Evolutionary conservation across 306 rosid genomes (phyloP).

Genomic region (Begonia peltatifolia): DNA sequence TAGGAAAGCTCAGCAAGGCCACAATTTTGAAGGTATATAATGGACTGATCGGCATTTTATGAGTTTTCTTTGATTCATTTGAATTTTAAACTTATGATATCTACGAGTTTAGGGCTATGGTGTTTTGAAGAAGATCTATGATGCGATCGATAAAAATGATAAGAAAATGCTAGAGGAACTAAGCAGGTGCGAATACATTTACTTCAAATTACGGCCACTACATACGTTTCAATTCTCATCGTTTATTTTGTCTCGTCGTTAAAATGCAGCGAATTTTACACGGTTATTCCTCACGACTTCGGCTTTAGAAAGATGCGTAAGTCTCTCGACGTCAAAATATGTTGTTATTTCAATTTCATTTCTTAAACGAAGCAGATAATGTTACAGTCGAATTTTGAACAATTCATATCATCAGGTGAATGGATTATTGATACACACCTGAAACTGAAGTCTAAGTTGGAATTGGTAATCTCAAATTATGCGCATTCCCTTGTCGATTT

Average conservation of each 20-base stretch:
- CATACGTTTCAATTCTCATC: too few species aligned
- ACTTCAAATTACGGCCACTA: not conserved
- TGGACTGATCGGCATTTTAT: not conserved
- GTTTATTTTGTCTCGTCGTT: too few species aligned
- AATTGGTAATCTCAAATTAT: not conserved
- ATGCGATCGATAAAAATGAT: not conserved
- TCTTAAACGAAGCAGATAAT: not conserved
- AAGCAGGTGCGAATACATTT: not conserved
- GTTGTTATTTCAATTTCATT: not conserved
- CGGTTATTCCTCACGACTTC: constrained; percentile 5
- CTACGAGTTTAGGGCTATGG: not conserved
- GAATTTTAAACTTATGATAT: not conserved
- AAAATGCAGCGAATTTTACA: constrained; percentile 7
- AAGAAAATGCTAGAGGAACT: not conserved
- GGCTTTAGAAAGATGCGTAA: constrained; percentile 5
- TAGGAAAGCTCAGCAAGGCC: constrained; percentile 5
- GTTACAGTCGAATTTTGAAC: not conserved
- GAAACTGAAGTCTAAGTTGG: not conserved
- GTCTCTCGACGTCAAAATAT: not conserved
- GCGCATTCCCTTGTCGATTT: not conserved
- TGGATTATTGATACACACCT: constrained; percentile 1
- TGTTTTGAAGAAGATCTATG: not conserved
- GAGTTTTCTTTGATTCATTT: not conserved
- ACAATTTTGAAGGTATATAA: constrained; percentile 2
- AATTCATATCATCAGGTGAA: not conserved